A percentile compares a stretch with the other conserved stretches of the same genome.
These are phyloP conservation scores for Kwoniella sp. DNA, from an alignment of 768 basidiomycete genomes.

Conservation along the genomic window DNA sequence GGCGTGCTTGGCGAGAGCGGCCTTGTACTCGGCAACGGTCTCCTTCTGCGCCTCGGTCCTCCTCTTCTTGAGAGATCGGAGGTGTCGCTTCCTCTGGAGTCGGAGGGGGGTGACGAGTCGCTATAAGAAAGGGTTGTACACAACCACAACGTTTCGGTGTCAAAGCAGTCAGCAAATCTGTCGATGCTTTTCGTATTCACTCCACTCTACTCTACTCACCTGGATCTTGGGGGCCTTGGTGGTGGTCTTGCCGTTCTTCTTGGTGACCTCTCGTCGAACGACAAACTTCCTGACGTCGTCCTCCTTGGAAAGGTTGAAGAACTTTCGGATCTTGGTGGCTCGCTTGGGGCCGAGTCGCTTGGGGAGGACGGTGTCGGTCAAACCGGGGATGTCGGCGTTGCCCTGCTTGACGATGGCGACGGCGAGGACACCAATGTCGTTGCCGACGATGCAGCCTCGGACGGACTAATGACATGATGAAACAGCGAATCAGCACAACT, in stretches of 20 bases:
- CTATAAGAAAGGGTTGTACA: not conserved
- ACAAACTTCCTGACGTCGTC: constrained; percentile 99
- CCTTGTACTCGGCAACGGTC: constrained; percentile 92
- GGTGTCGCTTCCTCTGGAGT: constrained; percentile 93
- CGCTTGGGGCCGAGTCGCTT: constrained; percentile 97
- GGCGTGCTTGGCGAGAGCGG: constrained; percentile 80
- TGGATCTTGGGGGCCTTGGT: constrained; percentile 99
- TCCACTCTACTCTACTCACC: constrained; percentile 30
- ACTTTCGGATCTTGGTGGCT: constrained; percentile 92
- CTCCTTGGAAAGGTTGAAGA: constrained; percentile 97
- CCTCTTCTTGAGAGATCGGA: constrained; percentile 82
- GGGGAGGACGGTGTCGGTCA: constrained; percentile 89
- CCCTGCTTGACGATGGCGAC: constrained; percentile 97
- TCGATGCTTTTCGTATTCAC: not conserved
- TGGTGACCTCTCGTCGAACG: constrained; percentile 74
- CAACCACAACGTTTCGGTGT: too few species aligned
- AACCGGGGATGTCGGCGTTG: constrained; percentile 80
- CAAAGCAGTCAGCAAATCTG: too few species aligned
- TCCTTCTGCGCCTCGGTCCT: constrained; percentile 89
- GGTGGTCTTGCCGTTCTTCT: constrained; percentile 88
- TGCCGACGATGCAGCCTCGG: constrained; percentile 94
- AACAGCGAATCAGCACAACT: not conserved
- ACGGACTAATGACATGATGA: constrained; percentile 62
- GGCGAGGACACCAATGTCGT: constrained; percentile 93
- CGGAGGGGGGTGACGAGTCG: constrained; percentile 92